phyloP scores from a whole-genome alignment of 176 grass and related monocot species.

The Paspalum vaginatum region DNA sequence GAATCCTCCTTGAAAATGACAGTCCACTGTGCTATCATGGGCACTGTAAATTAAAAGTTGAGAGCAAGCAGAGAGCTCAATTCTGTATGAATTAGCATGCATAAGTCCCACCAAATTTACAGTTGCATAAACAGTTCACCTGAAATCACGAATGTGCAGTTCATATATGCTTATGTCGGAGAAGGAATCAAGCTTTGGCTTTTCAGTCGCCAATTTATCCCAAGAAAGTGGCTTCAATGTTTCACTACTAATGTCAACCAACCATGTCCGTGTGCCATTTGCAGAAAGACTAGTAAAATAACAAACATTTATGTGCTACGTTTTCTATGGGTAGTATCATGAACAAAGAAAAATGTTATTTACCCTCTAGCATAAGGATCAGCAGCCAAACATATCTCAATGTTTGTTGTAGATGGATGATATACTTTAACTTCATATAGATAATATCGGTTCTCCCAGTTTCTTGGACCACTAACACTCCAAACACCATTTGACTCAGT shows the following conservation, averaged over 20 bases:
- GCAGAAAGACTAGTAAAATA: constrained; percentile 70
- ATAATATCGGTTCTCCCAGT: constrained; percentile 81
- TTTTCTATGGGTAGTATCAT: neutral
- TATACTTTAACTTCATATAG: constrained; percentile 79
- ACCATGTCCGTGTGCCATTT: constrained; percentile 70
- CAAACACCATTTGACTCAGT: constrained; percentile 75
- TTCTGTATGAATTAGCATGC: constrained; percentile 12
- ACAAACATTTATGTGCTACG: constrained; percentile 15
- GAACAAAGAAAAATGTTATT: constrained; percentile 31
- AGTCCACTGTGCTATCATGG: constrained; percentile 62
- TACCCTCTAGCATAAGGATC: constrained; percentile 97
- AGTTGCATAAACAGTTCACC: constrained; percentile 35
- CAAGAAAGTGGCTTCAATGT: constrained; percentile 71
- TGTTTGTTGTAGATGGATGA: constrained; percentile 62
- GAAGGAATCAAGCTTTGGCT: constrained; percentile 76
- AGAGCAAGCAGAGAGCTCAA: neutral
- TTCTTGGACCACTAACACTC: constrained; percentile 69
- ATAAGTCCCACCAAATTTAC: constrained; percentile 20
- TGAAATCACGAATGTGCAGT: constrained; percentile 96
- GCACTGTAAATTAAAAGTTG: constrained; percentile 56
- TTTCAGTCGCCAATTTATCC: constrained; percentile 77
- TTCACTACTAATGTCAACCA: constrained; percentile 71
- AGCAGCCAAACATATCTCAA: constrained; percentile 61
- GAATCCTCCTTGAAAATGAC: constrained; percentile 61
- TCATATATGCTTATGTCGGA: constrained; percentile 96